Evolutionary conservation across 352 stramenopile genomes (phyloP), one percentile per base, ranked within the genome.

Genomic region (Pseudoperonospora humuli): DNA sequence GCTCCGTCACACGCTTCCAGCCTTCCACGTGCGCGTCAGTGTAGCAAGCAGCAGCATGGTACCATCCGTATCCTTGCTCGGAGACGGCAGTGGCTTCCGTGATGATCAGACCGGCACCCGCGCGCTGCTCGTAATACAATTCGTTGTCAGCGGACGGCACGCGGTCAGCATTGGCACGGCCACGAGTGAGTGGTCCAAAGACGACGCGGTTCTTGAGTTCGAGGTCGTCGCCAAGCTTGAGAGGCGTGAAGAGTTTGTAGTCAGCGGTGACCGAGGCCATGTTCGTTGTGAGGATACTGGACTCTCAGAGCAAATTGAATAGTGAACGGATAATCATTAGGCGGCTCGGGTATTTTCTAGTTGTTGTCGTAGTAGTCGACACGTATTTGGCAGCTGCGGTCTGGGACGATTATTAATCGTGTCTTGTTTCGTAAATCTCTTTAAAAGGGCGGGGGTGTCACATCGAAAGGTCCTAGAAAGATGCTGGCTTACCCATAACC

Each of bases 91-190:
- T 79, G 11, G 37, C 67, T 45, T 90, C 77, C 7, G 71, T 78
- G 35, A 90, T 79, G 47, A 87, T 54, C 5, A 86, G 50, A 3
- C 78, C 78, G 5, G 53, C 70, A 8, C 62, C 61, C 0, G 73
- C 66, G 31, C 72, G 70, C 46, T 85, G 69, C 14, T 62, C 49
- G 54, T 86, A 86, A 57, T 86, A 85, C 8, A 72, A 23, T 8
- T 59, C 60, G 35, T 75, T 74, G 33, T 80, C 38, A 18, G 81
- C 68, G 19, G 58, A 66, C 2, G 72, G 65, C 9, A 74, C 47
- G 11, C 49, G 43, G 36, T 60, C 45, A 3, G 40, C 42, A 26
- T 45, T 45, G 21, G 54, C 56, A 21, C 70, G 67, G 5, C 51
- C 63, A 3, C 70, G 70, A 9, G 53, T 86, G n/a, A 86, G 36